phyloP scores from a whole-genome alignment of 805 yeast genomes.

The Zygosaccharomyces bailii region DNA sequence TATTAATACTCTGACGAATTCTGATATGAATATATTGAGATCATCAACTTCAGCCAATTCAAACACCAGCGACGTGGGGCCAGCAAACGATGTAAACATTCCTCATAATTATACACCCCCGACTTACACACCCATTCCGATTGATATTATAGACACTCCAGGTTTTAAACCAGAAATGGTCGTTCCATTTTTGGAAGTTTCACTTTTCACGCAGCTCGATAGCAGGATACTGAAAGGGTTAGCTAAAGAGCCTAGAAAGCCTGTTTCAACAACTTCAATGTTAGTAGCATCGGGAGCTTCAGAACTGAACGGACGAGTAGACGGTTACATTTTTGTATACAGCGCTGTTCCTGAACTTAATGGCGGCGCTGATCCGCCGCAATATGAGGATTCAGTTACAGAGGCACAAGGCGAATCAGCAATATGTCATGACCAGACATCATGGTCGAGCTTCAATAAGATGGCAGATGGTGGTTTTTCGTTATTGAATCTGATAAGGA shows the following conservation, averaged over 20 bases:
- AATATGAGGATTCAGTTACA: constrained; percentile 40
- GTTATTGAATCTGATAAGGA: constrained; percentile 45
- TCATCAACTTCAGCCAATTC: constrained; percentile 10
- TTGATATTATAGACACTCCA: constrained; percentile 74
- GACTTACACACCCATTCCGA: constrained; percentile 52
- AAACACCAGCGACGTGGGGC: not conserved
- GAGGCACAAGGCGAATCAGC: constrained; percentile 10
- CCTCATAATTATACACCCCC: constrained; percentile 45
- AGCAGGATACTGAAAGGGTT: constrained; percentile 56
- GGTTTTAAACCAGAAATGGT: constrained; percentile 61
- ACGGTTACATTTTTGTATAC: constrained; percentile 69
- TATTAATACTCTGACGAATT: constrained; percentile 16
- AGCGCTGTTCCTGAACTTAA: constrained; percentile 60
- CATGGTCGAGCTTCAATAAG: constrained; percentile 16
- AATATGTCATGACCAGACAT: constrained; percentile 11
- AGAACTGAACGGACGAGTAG: constrained; percentile 70
- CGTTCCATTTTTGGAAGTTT: constrained; percentile 74
- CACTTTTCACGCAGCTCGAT: constrained; percentile 59
- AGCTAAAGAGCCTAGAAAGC: constrained; percentile 58
- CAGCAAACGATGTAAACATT: constrained; percentile 5
- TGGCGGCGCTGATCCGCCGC: constrained; percentile 47
- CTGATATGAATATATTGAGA: constrained; percentile 17
- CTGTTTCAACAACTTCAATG: constrained; percentile 62
- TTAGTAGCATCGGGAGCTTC: constrained; percentile 77
- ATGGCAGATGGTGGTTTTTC: constrained; percentile 30